Evolutionary conservation across 2,329 filamentous ascomycete genomes (phyloP), one percentile per base, ranked within the genome.

Genomic region (Cladosporium sp.): DNA sequence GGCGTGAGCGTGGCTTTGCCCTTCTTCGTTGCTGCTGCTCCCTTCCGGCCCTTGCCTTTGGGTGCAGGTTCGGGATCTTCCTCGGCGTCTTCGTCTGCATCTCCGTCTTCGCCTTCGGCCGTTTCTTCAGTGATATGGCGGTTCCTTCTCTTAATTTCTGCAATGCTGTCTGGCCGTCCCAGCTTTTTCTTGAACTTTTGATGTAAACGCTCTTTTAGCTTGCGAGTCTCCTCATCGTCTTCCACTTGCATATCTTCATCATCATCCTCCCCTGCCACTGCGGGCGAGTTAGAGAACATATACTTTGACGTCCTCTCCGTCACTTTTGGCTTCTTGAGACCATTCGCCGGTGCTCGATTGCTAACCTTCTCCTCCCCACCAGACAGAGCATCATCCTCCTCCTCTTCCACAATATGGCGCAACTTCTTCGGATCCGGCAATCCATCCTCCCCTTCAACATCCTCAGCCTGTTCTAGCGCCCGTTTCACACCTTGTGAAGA

Each of bases 131-230:
- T 73, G 19, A 75, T 71, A 42, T 76, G 67, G 56, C 75, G 75
- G 58, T 83, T 80, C 12, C 80, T 75, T 53, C 84, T 76, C 61
- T 82, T 82, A 47, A 86, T 79, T 54, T 83, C 79, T 20, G 80
- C 77, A 57, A 95, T 76, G 64, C 89, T 92, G 64, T 96, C 90
- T 1, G 90, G 85, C 38, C 87, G 83, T 1, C 92, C 91, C 2
- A 99, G 80, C 67, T 92, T 96, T 75, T 88, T 88, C 27, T 97
- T 86, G 63, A 97, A 99, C 60, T 84, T 86, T 54, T 80, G 77
- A 65, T 96, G 93, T 19, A 96, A 72, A 43, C 82, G 83, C 52
- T 86, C 81, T 63, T 86, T 90, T 52, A 76, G 75, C 55, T 73
- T 79, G 58, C 72, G 78, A 1, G 74, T 74, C 3, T 72, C 70